Conservation (phyloP, 768 basidiomycete genomes). For the Pisolithus marmoratus region DNA sequence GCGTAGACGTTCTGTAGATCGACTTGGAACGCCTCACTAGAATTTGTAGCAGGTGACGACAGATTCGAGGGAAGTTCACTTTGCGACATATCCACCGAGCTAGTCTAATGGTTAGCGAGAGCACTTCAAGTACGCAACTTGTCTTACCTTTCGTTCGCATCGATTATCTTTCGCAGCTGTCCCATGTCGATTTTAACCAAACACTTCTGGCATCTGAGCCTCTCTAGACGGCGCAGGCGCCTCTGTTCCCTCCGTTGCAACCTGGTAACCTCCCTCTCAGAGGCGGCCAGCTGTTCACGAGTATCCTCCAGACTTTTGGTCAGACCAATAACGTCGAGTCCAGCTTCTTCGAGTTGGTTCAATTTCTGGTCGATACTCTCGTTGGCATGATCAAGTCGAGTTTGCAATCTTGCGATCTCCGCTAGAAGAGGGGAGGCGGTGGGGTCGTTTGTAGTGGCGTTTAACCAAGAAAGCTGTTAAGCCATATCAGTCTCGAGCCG, state of each 20-base stretch:
- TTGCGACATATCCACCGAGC: constrained; percentile 48
- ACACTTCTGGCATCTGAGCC: constrained; percentile 66
- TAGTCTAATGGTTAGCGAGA: constrained; percentile 21
- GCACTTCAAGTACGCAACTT: neutral
- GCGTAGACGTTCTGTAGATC: constrained; percentile 58
- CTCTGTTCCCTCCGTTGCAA: constrained; percentile 66
- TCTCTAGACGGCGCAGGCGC: constrained; percentile 52
- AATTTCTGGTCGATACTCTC: constrained; percentile 85
- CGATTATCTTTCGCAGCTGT: constrained; percentile 32
- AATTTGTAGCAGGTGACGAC: constrained; percentile 62
- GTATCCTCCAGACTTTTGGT: constrained; percentile 71
- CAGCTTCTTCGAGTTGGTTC: constrained; percentile 78
- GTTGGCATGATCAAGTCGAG: constrained; percentile 74
- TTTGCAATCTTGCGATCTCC: constrained; percentile 69
- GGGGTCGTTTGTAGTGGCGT: constrained; percentile 52
- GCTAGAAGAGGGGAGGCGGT: constrained; percentile 57
- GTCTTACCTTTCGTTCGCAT: constrained; percentile 59
- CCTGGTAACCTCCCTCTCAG: constrained; percentile 68
- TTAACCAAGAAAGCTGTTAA: constrained; percentile 66
- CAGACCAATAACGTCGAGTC: constrained; percentile 65
- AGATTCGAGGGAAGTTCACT: constrained; percentile 49
- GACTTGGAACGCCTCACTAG: constrained; percentile 55
- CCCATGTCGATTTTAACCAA: constrained; percentile 53
- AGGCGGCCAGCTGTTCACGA: constrained; percentile 42
- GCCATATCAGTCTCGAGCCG: constrained; percentile 6